phyloP scores from a whole-genome alignment of 805 yeast species.

The Wickerhamiella alocasiicola region DNA sequence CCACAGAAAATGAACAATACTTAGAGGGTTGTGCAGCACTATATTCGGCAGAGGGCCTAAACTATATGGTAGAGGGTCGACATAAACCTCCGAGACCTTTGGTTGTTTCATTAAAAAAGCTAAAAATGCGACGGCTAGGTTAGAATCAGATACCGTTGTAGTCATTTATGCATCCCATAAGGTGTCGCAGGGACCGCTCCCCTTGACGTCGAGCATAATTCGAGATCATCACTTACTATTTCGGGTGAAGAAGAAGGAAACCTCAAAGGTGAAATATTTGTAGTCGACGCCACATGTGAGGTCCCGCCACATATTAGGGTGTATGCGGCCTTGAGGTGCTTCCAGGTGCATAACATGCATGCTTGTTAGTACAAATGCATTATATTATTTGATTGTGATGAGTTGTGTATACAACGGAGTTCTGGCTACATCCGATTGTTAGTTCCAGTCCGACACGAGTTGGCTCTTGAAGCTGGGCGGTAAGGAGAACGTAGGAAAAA shows the following conservation, averaged over 20 bases:
- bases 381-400: too few relatives aligned
- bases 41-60: conserved; percentile 39
- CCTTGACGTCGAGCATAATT: conserved; percentile 17
- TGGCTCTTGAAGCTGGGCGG: too few relatives aligned
- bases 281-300: too few relatives aligned
- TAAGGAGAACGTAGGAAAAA: too few relatives aligned
- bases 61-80: conserved; percentile 48
- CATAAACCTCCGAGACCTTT: conserved; percentile 26
- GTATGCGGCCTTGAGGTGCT: too few relatives aligned
- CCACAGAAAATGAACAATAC: conserved; percentile 40
- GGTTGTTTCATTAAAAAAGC: not conserved
- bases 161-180: conserved; percentile 35
- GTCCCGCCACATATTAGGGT: too few relatives aligned
- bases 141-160: conserved; percentile 90
- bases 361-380: too few relatives aligned
- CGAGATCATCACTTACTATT: conserved; percentile 22
- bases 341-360: too few relatives aligned
- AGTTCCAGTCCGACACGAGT: too few relatives aligned
- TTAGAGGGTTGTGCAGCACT: conserved; percentile 54
- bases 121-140: conserved; percentile 11
- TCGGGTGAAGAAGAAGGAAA: not conserved
- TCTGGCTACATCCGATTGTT: too few relatives aligned
- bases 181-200: conserved; percentile 24
- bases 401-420: too few relatives aligned
- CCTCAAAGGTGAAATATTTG: too few relatives aligned